A percentile compares a stretch with the other conserved stretches of the same genome.
These are phyloP conservation scores for Salinomyces thailandicus DNA, from an alignment of 2,329 filamentous ascomycete species.

Conservation along the genomic window DNA sequence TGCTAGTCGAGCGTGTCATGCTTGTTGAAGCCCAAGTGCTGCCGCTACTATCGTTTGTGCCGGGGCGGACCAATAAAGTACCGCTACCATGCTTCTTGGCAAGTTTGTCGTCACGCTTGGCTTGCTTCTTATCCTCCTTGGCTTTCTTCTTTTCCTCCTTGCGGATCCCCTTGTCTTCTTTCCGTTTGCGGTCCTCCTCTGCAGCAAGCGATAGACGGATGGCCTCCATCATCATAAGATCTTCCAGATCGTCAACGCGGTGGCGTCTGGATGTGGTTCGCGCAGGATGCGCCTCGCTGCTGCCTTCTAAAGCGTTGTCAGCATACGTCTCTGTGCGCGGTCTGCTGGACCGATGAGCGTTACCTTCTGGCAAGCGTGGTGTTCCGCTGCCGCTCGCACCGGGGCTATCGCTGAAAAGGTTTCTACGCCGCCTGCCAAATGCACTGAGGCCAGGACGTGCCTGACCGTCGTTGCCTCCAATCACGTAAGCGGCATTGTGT, in stretches of 20 bases:
- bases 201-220: constrained; percentile 82
- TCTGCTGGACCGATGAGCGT: constrained; percentile 17
- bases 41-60: constrained; percentile 23
- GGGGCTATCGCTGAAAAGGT: constrained; percentile 42
- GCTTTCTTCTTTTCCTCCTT: constrained; percentile 80
- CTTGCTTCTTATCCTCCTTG: constrained; percentile 57
- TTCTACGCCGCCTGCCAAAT: constrained; percentile 39
- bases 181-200: constrained; percentile 84
- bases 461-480: constrained; percentile 42
- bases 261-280: constrained; percentile 46
- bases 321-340: no score
- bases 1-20: constrained; percentile 37
- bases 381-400: constrained; percentile 36
- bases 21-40: constrained; percentile 23
- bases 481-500: constrained; percentile 88
- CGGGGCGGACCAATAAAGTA: constrained; percentile 45
- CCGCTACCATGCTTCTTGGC: constrained; percentile 52
- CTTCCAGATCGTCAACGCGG: constrained; percentile 80
- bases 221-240: constrained; percentile 98
- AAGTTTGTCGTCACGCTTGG: constrained; percentile 58
- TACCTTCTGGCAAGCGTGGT: constrained; percentile 27
- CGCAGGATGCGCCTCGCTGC: constrained; percentile 29
- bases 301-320: constrained; percentile 9
- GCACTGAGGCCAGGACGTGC: constrained; percentile 29
- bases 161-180: constrained; percentile 66